Conservation (phyloP, 345 rosid species). For the Boechera divaricarpa region DNA sequence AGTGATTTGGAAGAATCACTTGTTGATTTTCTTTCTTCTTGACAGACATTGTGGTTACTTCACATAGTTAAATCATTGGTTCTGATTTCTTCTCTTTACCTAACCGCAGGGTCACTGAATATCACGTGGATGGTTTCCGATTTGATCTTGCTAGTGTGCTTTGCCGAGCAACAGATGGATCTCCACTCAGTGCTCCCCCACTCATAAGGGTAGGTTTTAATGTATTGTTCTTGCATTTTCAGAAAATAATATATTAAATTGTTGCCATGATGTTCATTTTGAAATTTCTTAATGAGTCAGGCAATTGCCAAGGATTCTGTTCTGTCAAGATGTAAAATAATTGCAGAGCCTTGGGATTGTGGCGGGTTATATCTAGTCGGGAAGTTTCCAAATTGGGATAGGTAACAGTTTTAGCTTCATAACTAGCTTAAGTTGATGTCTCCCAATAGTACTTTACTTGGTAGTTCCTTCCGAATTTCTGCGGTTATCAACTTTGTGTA, state of each 20-base stretch:
- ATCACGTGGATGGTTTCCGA: constrained; percentile 95
- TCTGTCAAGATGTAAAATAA: constrained; percentile 86
- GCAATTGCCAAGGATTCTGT: constrained; percentile 84
- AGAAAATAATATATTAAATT: not conserved
- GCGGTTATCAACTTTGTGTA: constrained; percentile 10
- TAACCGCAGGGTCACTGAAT: constrained; percentile 70
- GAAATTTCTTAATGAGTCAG: constrained; percentile 50
- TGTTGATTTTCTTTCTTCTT: not conserved
- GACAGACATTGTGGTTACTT: not conserved
- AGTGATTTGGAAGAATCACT: not conserved
- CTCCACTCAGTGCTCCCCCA: constrained; percentile 85
- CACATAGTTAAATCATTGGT: not conserved
- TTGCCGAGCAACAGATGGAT: constrained; percentile 92
- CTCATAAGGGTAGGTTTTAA: constrained; percentile 64
- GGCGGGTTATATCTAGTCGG: constrained; percentile 97
- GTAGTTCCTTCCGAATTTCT: constrained; percentile 3
- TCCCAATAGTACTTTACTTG: not conserved
- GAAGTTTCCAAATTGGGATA: constrained; percentile 93
- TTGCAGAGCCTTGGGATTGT: constrained; percentile 99
- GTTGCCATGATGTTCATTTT: constrained; percentile 15
- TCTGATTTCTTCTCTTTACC: constrained; percentile 23
- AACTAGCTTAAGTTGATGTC: constrained; percentile 6
- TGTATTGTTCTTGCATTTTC: constrained; percentile 12
- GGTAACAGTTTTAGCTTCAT: constrained; percentile 51
- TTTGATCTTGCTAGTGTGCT: constrained; percentile 96